Evolutionary conservation across 2,329 filamentous ascomycete species (phyloP).

Genomic region (Aspergillus jensenii): DNA sequence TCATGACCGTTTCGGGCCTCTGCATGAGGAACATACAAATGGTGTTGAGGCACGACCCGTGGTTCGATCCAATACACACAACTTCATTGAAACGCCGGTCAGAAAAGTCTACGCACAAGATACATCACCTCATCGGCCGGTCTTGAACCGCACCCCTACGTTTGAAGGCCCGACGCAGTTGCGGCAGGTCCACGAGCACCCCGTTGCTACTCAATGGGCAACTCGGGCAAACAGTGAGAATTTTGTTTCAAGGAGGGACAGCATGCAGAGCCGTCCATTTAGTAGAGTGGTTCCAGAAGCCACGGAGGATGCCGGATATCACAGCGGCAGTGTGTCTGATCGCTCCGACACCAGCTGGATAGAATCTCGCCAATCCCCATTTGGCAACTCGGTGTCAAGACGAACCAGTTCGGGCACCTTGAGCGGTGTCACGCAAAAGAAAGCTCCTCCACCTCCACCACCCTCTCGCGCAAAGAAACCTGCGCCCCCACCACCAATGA

Average conservation of each 20-base stretch:
- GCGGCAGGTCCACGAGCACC: slow-evolving; percentile 48
- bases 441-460: slow-evolving; percentile 63
- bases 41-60: slow-evolving; percentile 52
- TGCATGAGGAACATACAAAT: slow-evolving; percentile 55
- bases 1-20: slow-evolving; percentile 57
- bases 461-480: slow-evolving; percentile 65
- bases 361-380: slow-evolving; percentile 55
- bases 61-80: slow-evolving; percentile 49
- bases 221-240: slow-evolving; percentile 57
- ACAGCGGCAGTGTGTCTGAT: slow-evolving; percentile 50
- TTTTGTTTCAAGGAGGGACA: slow-evolving; percentile 47
- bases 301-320: slow-evolving; percentile 52
- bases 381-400: slow-evolving; percentile 52
- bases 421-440: slow-evolving; percentile 43
- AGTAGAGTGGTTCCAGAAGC: slow-evolving; percentile 46
- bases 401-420: slow-evolving; percentile 51
- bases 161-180: slow-evolving; percentile 59
- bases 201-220: slow-evolving; percentile 48
- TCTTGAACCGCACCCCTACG: slow-evolving; percentile 53
- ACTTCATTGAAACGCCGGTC: slow-evolving; percentile 37
- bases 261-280: slow-evolving; percentile 47
- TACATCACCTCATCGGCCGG: slow-evolving; percentile 46
- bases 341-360: slow-evolving; percentile 50
- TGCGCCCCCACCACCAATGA: slow-evolving; percentile 64
- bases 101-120: slow-evolving; percentile 45